Percentiles rank a stretch among this genome's conserved stretches.
Conservation (phyloP, 83 land plant species). For the Picea mariana region DNA sequence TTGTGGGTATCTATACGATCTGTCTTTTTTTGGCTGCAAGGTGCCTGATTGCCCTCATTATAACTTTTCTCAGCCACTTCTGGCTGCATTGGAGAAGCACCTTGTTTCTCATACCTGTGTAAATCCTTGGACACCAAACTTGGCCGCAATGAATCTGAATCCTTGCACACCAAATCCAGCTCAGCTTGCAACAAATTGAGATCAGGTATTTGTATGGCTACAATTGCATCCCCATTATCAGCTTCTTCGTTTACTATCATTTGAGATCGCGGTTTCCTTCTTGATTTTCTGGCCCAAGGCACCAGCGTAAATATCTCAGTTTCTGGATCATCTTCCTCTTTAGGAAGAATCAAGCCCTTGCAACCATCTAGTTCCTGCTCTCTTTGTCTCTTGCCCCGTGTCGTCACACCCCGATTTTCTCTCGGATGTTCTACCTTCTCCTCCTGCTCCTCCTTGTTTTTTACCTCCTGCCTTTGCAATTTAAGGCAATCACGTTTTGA, state of each 20-base stretch:
- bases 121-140: background rate
- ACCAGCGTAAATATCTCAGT: background rate
- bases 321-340: background rate
- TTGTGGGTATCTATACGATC: background rate
- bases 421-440: too few species aligned
- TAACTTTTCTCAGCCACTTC: background rate
- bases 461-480: background rate
- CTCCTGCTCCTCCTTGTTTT: background rate
- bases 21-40: too few species aligned
- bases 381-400: background rate
- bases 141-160: background rate
- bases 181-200: background rate
- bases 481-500: background rate
- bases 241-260: too few species aligned
- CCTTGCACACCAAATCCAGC: background rate
- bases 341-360: background rate
- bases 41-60: background rate
- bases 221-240: background rate
- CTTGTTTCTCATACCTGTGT: background rate
- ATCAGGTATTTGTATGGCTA: background rate
- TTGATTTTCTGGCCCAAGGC: conserved; percentile 10
- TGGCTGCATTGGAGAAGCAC: too few species aligned
- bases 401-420: too few species aligned
- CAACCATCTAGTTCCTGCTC: background rate
- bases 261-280: background rate